Evolutionary conservation across 306 rosid genomes (phyloP).

Genomic region (Malus fusca): DNA sequence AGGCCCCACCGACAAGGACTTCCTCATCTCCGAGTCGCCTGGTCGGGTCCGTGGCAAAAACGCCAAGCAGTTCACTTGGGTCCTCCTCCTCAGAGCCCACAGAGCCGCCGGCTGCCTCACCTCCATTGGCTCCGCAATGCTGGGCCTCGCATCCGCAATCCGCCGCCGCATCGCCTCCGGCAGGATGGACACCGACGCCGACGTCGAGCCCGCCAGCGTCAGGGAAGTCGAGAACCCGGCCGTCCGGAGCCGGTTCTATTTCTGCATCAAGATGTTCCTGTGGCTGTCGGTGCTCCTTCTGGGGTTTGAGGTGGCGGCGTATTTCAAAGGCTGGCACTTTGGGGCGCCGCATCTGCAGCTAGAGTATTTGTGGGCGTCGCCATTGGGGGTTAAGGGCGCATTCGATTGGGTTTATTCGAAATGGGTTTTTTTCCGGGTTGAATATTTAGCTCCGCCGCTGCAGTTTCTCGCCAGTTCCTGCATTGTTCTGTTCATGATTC

Average conservation of each 20-base stretch:
- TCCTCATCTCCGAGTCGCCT: slow-evolving; percentile 33
- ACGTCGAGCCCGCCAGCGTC: slow-evolving; percentile 21
- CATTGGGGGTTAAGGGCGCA: slow-evolving; percentile 43
- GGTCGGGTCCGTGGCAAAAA: slow-evolving; percentile 46
- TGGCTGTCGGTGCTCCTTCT: slow-evolving; percentile 51
- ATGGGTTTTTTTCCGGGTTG: slow-evolving; percentile 66
- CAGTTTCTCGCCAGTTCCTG: slow-evolving; percentile 71
- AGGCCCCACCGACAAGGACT: slow-evolving; percentile 68
- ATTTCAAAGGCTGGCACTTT: slow-evolving; percentile 73
- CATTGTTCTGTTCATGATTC: slow-evolving; percentile 59
- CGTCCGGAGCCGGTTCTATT: slow-evolving; percentile 52
- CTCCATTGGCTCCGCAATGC: slow-evolving; percentile 64
- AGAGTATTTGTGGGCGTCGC: slow-evolving; percentile 40
- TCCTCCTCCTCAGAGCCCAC: slow-evolving; percentile 79
- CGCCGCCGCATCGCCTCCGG: slow-evolving; percentile 73
- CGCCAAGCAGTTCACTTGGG: slow-evolving; percentile 92
- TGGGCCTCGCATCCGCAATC: slow-evolving; percentile 45
- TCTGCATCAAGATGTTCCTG: slow-evolving; percentile 53
- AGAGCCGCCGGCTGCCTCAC: slow-evolving; percentile 78
- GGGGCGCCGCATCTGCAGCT: slow-evolving; percentile 38
- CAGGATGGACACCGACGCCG: slow-evolving; percentile 51
- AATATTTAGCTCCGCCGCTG: slow-evolving; percentile 78
- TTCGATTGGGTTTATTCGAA: slow-evolving; percentile 57
- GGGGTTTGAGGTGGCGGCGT: slow-evolving; percentile 67
- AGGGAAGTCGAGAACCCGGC: slow-evolving; percentile 47